Evolutionary conservation across 2,329 filamentous ascomycete genomes (phyloP).

Genomic region (Coniella vitis): DNA sequence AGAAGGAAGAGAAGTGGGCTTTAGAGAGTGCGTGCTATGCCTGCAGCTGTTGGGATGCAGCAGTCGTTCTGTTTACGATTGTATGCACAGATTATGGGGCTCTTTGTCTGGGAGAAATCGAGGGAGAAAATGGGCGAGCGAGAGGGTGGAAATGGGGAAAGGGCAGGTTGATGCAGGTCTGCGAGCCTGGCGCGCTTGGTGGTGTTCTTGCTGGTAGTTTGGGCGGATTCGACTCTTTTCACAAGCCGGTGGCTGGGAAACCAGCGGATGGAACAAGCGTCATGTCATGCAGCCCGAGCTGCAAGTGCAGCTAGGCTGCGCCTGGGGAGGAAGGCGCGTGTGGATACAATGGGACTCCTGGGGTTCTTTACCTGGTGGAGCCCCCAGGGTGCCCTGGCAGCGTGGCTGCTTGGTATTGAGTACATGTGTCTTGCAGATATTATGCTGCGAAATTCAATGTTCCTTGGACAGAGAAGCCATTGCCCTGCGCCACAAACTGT

Average conservation of each 20-base stretch:
- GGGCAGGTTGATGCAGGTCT: conserved; percentile 7
- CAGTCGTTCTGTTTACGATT: background rate
- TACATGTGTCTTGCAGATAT: too few species aligned
- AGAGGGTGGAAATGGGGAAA: background rate
- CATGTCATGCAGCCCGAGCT: conserved; percentile 3
- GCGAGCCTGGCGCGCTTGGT: background rate
- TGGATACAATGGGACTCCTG: background rate
- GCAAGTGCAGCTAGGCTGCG: background rate
- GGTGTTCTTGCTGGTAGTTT: background rate
- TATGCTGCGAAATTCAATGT: too few species aligned
- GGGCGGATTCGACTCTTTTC: conserved; percentile 16
- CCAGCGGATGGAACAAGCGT: background rate
- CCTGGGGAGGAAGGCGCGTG: background rate
- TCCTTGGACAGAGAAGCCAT: too few species aligned
- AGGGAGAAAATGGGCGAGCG: background rate
- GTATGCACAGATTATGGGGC: background rate
- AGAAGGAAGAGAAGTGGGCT: background rate
- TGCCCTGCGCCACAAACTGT: background rate
- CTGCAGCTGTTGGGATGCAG: too few species aligned
- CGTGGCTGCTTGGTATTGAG: too few species aligned
- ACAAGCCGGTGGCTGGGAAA: conserved; percentile 11
- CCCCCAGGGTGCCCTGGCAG: background rate
- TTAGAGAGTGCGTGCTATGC: too few species aligned
- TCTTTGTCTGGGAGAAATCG: background rate
- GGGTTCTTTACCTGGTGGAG: background rate